Conservation (phyloP, 2,329 filamentous ascomycete species). For the Colletotrichum tropicicola region DNA sequence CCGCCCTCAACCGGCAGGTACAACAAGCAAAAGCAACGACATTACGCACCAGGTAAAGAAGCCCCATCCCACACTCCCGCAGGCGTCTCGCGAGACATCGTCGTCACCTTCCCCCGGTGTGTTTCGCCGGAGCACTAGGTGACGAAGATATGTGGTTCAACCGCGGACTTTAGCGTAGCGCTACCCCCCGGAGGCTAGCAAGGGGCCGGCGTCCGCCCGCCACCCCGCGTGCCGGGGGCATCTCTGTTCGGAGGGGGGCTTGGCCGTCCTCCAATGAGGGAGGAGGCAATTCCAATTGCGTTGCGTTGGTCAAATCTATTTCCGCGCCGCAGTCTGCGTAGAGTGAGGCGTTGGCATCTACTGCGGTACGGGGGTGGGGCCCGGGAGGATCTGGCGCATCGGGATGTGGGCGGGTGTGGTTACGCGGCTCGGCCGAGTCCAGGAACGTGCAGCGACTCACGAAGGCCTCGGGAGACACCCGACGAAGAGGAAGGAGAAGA, state of each 20-base stretch:
- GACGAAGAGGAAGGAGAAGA: not conserved
- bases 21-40: conserved; percentile 8
- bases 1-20: not conserved
- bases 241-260: not conserved
- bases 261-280: conserved; percentile 9
- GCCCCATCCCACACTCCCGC: not conserved
- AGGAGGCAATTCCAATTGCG: conserved; percentile 14
- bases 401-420: conserved; percentile 23
- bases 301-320: not conserved
- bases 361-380: not conserved
- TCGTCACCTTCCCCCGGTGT: conserved; percentile 18
- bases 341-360: not conserved
- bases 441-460: not conserved
- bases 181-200: not conserved
- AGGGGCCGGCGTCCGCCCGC: not conserved
- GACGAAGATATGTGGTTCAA: not conserved
- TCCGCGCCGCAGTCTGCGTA: not conserved
- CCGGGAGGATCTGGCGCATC: conserved; percentile 4
- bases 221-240: not conserved
- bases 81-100: conserved; percentile 11
- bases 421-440: conserved; percentile 24
- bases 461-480: not conserved
- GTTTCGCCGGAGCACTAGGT: conserved; percentile 2
- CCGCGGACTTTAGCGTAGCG: not conserved
- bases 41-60: not conserved